These are phyloP conservation scores for Lophiotrema nucula DNA, from an alignment of 495 filamentous ascomycete species.

Conservation along the genomic window DNA sequence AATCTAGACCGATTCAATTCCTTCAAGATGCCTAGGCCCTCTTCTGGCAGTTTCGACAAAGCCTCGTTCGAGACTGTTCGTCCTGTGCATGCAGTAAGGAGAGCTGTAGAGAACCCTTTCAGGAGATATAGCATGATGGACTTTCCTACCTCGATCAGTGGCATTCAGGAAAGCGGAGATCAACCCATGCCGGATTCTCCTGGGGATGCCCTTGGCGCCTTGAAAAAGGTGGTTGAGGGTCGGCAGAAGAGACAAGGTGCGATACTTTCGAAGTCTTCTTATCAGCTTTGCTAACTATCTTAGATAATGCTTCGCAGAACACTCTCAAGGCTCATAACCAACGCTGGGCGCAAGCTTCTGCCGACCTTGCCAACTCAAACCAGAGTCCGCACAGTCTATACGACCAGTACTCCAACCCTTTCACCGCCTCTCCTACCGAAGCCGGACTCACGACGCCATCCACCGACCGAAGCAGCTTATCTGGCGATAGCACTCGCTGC, in stretches of 20 bases:
- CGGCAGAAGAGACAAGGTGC: slow-evolving; percentile 51
- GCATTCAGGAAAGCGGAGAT: slow-evolving; percentile 13
- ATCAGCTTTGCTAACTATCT: background rate
- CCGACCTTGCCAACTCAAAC: slow-evolving; percentile 31
- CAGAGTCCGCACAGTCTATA: slow-evolving; percentile 16
- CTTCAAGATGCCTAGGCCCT: slow-evolving; percentile 35
- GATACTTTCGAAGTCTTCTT: background rate
- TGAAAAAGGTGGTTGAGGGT: slow-evolving; percentile 70
- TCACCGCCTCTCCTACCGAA: slow-evolving; percentile 65
- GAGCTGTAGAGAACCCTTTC: slow-evolving; percentile 15
- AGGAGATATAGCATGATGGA: slow-evolving; percentile 34
- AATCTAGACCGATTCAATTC: slow-evolving; percentile 23
- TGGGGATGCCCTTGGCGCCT: slow-evolving; percentile 58
- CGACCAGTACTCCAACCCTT: slow-evolving; percentile 29
- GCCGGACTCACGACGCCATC: slow-evolving; percentile 66
- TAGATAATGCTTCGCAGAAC: slow-evolving; percentile 27
- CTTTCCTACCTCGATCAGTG: slow-evolving; percentile 24
- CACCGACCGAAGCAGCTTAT: slow-evolving; percentile 56
- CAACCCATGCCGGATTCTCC: slow-evolving; percentile 22
- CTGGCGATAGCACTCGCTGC: slow-evolving; percentile 64
- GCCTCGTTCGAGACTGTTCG: slow-evolving; percentile 28
- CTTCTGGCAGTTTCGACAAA: slow-evolving; percentile 32
- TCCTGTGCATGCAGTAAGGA: slow-evolving; percentile 19
- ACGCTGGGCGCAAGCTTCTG: slow-evolving; percentile 42
- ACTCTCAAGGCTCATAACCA: slow-evolving; percentile 42